Percentiles rank a stretch among this genome's conserved stretches.
phyloP scores from a whole-genome alignment of 176 grass and related monocot species.

The Poa pratensis region DNA sequence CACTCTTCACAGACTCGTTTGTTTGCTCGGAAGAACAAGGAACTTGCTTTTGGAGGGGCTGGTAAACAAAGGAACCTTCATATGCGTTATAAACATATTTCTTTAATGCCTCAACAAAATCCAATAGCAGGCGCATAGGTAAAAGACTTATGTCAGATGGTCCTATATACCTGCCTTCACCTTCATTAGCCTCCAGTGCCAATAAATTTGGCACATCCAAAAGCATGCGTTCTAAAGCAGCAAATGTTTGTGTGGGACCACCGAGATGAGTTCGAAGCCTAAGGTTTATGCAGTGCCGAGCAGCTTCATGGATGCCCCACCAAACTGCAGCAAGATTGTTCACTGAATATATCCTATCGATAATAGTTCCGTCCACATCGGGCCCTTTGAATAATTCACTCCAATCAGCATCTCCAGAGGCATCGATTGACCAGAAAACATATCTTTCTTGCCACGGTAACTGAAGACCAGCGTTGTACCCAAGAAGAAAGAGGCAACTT shows the following conservation, averaged over 20 bases:
- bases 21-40: constrained; percentile 93
- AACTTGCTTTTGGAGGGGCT: constrained; percentile 69
- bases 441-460: constrained; percentile 79
- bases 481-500: constrained; percentile 93
- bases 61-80: constrained; percentile 93
- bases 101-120: constrained; percentile 95
- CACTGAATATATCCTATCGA: constrained; percentile 87
- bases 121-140: constrained; percentile 86
- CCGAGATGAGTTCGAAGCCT: constrained; percentile 95
- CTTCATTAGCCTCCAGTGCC: constrained; percentile 69
- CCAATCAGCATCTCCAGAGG: constrained; percentile 60
- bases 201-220: constrained; percentile 85
- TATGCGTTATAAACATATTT: constrained; percentile 98
- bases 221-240: constrained; percentile 94
- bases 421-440: constrained; percentile 67
- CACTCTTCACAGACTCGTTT: constrained; percentile 98
- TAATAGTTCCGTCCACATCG: constrained; percentile 50
- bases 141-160: constrained; percentile 68
- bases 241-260: constrained; percentile 96
- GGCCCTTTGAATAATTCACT: constrained; percentile 55
- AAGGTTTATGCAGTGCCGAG: constrained; percentile 86
- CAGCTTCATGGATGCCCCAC: constrained; percentile 97
- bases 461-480: constrained; percentile 86
- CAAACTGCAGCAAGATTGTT: constrained; percentile 95
- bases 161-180: constrained; percentile 71